Evolutionary conservation across 306 rosid species (phyloP).

Genomic region (Dicorynia guianensis): DNA sequence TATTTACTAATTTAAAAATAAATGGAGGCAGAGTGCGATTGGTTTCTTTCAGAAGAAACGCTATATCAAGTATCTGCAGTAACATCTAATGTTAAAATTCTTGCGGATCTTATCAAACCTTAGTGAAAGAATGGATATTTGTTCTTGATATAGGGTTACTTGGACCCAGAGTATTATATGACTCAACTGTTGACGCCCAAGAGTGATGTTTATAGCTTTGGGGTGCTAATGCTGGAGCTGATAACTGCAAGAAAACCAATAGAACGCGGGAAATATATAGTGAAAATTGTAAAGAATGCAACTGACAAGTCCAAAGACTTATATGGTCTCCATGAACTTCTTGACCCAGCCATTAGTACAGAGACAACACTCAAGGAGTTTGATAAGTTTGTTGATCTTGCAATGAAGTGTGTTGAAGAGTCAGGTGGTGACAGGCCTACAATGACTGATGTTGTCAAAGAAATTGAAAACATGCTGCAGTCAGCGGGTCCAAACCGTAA

Average conservation of each 20-base stretch:
- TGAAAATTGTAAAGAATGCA: slow-evolving; percentile 50
- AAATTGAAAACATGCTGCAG: slow-evolving; percentile 50
- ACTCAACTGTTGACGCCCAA: slow-evolving; percentile 47
- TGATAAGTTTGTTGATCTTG: slow-evolving; percentile 58
- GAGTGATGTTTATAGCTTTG: slow-evolving; percentile 74
- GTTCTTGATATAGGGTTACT: slow-evolving; percentile 56
- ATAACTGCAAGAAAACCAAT: slow-evolving; percentile 62
- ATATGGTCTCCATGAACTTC: slow-evolving; percentile 39
- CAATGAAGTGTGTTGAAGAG: slow-evolving; percentile 60
- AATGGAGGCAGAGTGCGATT: background rate
- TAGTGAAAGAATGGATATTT: background rate
- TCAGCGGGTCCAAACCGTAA: slow-evolving; percentile 40
- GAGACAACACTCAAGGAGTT: slow-evolving; percentile 50
- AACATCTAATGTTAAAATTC: slow-evolving; percentile 12
- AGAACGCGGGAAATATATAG: slow-evolving; percentile 57
- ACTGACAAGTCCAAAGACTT: slow-evolving; percentile 50
- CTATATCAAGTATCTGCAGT: background rate
- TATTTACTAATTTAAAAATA: background rate
- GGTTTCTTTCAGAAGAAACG: background rate
- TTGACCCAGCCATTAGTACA: slow-evolving; percentile 50
- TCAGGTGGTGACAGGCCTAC: slow-evolving; percentile 54
- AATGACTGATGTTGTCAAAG: slow-evolving; percentile 68
- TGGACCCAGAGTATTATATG: slow-evolving; percentile 48
- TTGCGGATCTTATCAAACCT: background rate
- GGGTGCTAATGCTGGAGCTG: slow-evolving; percentile 66